A percentile compares a stretch with the other conserved stretches of the same genome.
Conservation (phyloP, 306 rosid species). For the Glycine soja region DNA sequence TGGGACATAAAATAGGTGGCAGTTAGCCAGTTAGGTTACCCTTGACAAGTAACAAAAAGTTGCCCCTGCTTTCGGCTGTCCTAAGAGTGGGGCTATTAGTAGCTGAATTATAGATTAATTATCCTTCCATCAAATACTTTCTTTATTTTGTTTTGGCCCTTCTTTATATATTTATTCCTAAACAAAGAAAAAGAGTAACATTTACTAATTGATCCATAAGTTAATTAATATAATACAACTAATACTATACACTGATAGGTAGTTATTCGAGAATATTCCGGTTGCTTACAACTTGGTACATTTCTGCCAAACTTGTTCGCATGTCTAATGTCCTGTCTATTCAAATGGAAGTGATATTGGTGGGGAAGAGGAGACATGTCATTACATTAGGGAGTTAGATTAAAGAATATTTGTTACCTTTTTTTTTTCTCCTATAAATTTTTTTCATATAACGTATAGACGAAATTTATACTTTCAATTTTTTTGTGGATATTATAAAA, state of each 20-base stretch:
- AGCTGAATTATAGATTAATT: background rate
- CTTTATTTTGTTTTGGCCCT: background rate
- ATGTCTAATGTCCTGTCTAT: conserved; percentile 42
- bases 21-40: conserved; percentile 20
- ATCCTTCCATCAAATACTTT: background rate
- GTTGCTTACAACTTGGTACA: conserved; percentile 47
- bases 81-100: background rate
- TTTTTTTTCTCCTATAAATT: background rate
- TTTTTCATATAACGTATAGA: background rate
- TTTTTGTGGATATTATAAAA: background rate
- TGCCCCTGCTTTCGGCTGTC: conserved; percentile 18
- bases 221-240: background rate
- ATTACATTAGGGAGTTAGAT: conserved; percentile 41
- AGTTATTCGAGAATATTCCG: conserved; percentile 16
- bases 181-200: background rate
- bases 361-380: conserved; percentile 54
- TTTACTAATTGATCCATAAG: conserved; percentile 17
- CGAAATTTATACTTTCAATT: background rate
- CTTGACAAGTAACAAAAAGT: conserved; percentile 24
- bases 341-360: conserved; percentile 43
- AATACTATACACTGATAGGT: conserved; percentile 33
- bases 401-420: background rate
- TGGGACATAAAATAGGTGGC: conserved; percentile 36
- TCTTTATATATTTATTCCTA: background rate
- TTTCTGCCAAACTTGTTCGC: conserved; percentile 50